Base-by-base conservation (phyloP, 345 rosid genomes). In the Linum usitatissimum region DNA sequence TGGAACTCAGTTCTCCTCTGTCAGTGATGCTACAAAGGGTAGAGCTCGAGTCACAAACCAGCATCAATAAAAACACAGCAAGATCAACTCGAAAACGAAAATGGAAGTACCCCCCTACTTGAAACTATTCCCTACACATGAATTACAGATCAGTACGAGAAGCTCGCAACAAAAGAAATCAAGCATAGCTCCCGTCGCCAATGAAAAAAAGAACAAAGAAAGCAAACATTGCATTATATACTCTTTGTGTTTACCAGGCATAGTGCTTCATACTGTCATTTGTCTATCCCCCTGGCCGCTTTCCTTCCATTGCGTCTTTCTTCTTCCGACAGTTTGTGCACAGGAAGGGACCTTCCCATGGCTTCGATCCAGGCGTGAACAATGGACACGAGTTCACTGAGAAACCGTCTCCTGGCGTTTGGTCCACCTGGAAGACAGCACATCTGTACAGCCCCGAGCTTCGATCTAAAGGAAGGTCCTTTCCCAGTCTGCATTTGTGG, bases 261-360 rank as follows among this genome's bases (percentile, higher is more conserved):
- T 61, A 62, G 57, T 63, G 73, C 76, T 54, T 76, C 28, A 83
- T 19, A 85, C 72, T 13, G 55, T 74, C 73, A 81, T 74, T 23
- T 42, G 79, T 68, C 6, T 86, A 79, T 75, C 69, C 75, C 78
- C 74, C 74, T 17, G 99, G 63, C 81, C 84, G 84, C 78, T 84
- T 94, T 63, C 99, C 99, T 83, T 94, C 99, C 99, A 94, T 94
- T 34, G 99, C 99, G 56, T 94, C 99, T 78, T 88, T 94, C 92
- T 94, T 94, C 66, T 74, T 84, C 80, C 76, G 77, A 75, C 99
- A 94, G 69, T 31, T 75, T 13, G 85, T 70, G 70, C 99, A 94
- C 58, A 94, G 89, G 74, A 82, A 88, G 66, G 95, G 99, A 18
- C 99, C 97, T 68, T 90, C 99, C 85, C 93, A 83, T 65, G 88